Evolutionary conservation across 2,329 filamentous ascomycete genomes (phyloP).

Genomic region (Nothophaeocryptopus gaeumannii): DNA sequence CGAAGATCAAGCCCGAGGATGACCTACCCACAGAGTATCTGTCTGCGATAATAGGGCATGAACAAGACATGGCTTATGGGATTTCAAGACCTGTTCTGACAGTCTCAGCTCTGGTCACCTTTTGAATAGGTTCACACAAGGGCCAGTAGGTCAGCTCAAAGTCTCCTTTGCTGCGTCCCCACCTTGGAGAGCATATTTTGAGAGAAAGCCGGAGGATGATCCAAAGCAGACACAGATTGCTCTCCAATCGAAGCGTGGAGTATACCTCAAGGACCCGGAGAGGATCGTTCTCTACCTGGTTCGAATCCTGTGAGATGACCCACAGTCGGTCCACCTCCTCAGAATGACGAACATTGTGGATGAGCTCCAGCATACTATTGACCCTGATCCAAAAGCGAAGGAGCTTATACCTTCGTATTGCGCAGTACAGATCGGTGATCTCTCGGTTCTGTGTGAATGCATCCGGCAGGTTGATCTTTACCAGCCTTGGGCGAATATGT

Average conservation of each 20-base stretch:
- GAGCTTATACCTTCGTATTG: constrained; percentile 9
- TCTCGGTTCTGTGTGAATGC: constrained; percentile 49
- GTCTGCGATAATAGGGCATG: no score
- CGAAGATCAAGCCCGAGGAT: no score
- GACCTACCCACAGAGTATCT: no score
- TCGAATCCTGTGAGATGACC: constrained; percentile 32
- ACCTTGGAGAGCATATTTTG: constrained; percentile 3
- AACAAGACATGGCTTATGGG: no score
- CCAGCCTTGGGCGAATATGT: constrained; percentile 49
- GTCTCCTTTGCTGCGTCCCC: constrained; percentile 4
- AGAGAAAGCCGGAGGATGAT: neutral
- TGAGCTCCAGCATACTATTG: constrained; percentile 48
- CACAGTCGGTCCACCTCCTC: constrained; percentile 10
- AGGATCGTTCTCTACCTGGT: constrained; percentile 2
- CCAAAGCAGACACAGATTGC: neutral
- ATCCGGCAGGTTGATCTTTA: constrained; percentile 47
- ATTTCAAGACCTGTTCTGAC: no score
- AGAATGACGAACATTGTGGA: constrained; percentile 44
- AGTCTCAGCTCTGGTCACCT: no score
- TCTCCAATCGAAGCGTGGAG: neutral
- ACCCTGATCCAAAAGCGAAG: constrained; percentile 12
- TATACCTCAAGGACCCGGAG: neutral
- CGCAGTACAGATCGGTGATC: constrained; percentile 40
- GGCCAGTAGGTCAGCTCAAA: no score
- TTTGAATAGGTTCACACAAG: no score